Evolutionary conservation across 306 rosid species (phyloP).

Genomic region (Lablab purpureus): DNA sequence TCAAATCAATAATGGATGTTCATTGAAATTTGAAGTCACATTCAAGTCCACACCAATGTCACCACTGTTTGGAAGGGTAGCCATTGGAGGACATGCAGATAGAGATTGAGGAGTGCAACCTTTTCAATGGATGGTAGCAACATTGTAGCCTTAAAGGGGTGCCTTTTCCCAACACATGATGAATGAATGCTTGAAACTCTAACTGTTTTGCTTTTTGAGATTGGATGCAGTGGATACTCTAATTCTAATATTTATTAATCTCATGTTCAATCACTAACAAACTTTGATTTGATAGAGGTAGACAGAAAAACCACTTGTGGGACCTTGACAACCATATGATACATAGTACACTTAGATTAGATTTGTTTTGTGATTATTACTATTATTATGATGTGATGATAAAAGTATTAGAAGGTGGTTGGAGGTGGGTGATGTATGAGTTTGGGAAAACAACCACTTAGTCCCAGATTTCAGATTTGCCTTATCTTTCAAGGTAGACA

Average conservation of each 20-base stretch:
- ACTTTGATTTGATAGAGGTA: slow-evolving; percentile 45
- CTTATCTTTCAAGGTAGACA: slow-evolving; percentile 52
- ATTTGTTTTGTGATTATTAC: background rate
- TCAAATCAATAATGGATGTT: slow-evolving; percentile 1
- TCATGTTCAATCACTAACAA: slow-evolving; percentile 9
- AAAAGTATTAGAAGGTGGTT: slow-evolving; percentile 31
- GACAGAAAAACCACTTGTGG: slow-evolving; percentile 53
- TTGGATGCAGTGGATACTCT: slow-evolving; percentile 30
- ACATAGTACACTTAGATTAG: background rate
- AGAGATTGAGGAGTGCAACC: slow-evolving; percentile 23
- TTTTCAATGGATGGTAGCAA: slow-evolving; percentile 31
- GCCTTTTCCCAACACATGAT: slow-evolving; percentile 39
- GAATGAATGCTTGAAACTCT: slow-evolving; percentile 22
- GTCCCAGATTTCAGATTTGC: slow-evolving; percentile 42
- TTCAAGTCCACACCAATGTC: slow-evolving; percentile 38
- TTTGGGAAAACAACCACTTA: slow-evolving; percentile 46
- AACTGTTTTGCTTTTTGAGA: slow-evolving; percentile 5
- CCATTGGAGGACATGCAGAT: slow-evolving; percentile 11
- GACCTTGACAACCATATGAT: slow-evolving; percentile 42
- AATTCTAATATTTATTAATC: background rate
- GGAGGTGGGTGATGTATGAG: slow-evolving; percentile 43
- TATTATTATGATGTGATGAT: too few species aligned
- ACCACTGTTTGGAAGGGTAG: slow-evolving; percentile 27
- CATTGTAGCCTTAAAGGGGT: background rate
- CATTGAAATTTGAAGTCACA: slow-evolving; percentile 36